phyloP scores from a whole-genome alignment of 2,329 filamentous ascomycete species.

The Aspergillus novoparasiticus region DNA sequence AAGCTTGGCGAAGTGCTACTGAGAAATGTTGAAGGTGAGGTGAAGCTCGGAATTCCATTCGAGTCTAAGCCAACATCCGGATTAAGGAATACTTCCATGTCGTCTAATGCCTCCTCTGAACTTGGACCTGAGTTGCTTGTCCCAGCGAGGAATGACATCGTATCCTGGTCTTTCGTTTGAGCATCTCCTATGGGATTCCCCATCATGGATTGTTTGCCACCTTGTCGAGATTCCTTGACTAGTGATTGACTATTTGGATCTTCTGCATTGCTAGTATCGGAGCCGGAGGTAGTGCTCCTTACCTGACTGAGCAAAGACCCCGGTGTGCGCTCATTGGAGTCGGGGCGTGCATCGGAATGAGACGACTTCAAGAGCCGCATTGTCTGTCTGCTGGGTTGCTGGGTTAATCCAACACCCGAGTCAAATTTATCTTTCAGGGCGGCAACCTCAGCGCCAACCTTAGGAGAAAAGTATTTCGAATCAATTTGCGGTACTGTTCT shows the following conservation, averaged over 20 bases:
- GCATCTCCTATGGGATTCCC: background rate
- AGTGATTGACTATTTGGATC: slow-evolving; percentile 5
- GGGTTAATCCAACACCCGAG: slow-evolving; percentile 26
- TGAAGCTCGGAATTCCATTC: slow-evolving; percentile 17
- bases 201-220: slow-evolving; percentile 6
- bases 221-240: slow-evolving; percentile 3
- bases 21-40: slow-evolving; percentile 9
- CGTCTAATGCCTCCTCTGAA: slow-evolving; percentile 5
- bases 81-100: slow-evolving; percentile 24
- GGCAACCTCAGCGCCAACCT: slow-evolving; percentile 9
- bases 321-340: slow-evolving; percentile 2
- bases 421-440: slow-evolving; percentile 21
- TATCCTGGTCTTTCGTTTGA: slow-evolving; percentile 12
- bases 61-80: slow-evolving; percentile 13
- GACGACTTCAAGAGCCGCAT: slow-evolving; percentile 16
- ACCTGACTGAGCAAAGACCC: slow-evolving; percentile 10
- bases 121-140: background rate
- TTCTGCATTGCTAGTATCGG: slow-evolving; percentile 11
- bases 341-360: slow-evolving; percentile 15
- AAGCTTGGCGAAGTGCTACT: slow-evolving; percentile 12
- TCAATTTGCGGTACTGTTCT: slow-evolving; percentile 10
- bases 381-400: slow-evolving; percentile 21
- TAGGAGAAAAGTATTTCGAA: slow-evolving; percentile 14
- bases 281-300: slow-evolving; percentile 14
- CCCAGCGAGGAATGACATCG: slow-evolving; percentile 12